Evolutionary conservation across 257 asterid genomes (phyloP), one percentile per base, ranked within the genome.

Genomic region (Capsicum baccatum): DNA sequence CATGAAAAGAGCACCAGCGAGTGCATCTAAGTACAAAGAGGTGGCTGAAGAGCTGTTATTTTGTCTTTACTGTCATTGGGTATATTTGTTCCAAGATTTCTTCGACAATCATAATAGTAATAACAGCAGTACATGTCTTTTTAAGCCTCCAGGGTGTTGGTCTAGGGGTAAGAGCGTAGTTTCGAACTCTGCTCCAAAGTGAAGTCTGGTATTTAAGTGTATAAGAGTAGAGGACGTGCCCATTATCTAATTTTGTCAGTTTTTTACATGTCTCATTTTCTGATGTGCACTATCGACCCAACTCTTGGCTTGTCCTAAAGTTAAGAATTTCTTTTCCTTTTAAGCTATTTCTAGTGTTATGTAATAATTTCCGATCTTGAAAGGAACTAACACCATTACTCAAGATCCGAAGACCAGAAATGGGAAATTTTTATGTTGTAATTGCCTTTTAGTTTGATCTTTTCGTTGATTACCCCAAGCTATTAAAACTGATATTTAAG

Each of bases 271-370:
- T 44, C 58, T 9, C 17, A 44, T 71, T 15, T 47, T 58, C 80
- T 16, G 15, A 69, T 69, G 55, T 69, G 55, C 33, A 60, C 67
- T 8, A 60, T 60, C 3, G n/a, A 48, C 59, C 59, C 16, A 8
- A 55, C 7, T 9, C 79, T 71, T 17, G 15, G 58, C 57, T 71
- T 71, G 57, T 71, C 35, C 37, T n/a, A 19, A 47, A 71, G 10
- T 47, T 0, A 47, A n/a, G n/a, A n/a, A 3, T 60, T 47, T 44
- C 10, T 71, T 69, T 70, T 73, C 80, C 19, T 10, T 11, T 73
- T 47, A 58, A 73, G 80, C 80, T 73, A n/a, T 47, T 73, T 73
- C 79, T 71, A n/a, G 54, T 47, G 58, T 37, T 10, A 47, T n/a
- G 37, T 35, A 6, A n/a, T 47, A 12, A 73, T 73, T 73, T 73